Base-by-base conservation (phyloP, 306 rosid genomes). In the Malus fusca region DNA sequence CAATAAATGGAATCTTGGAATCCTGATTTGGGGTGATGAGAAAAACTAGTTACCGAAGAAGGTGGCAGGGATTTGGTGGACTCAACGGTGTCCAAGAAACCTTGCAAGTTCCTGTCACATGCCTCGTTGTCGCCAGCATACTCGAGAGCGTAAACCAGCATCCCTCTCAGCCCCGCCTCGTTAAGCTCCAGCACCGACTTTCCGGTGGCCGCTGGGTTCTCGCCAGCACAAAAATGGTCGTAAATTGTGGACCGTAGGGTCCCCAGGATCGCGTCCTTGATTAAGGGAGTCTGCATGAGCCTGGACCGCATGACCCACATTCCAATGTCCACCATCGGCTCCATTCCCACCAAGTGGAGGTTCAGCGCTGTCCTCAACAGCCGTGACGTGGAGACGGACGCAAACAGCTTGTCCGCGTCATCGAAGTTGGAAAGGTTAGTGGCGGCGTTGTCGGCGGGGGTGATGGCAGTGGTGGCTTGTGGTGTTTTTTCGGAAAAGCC, bases 161-260 rank as follows among this genome's bases (percentile, higher is more conserved):
- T 92, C 35, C 93, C 90, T 1, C 99, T 79, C 11, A 96, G 73
- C 0, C 98, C 98, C 0, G 78, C 87, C 5, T 82, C 82, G 56
- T 83, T 79, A 2, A 96, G 68, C 3, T 73, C 51, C 5, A 75
- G 22, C 3, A 92, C 88, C 59, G 88, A 83, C 1, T 25, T 8
- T 0, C 85, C 86, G 31, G 95, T 88, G 12, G 88, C 78, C 25
- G 0, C 40, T 4, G 88, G 72, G n/a, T 92, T 91, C 71, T 90
- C 91, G 6, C 99, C 99, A 64, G 97, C 98, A 53, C 99, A 96
- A n/a, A 96, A 96, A 17, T 92, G 91, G 11, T 71, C 82, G 75
- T 71, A 95, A 28, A 95, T 89, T 9, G 88, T 84, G 66, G 37
- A 52, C 5, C 82, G 83, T 0, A 91, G 58, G 13, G 75, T 9